A percentile compares a stretch with the other conserved stretches of the same genome.
phyloP scores from a whole-genome alignment of 2,329 filamentous ascomycete genomes.

The Gyromitra esculenta region DNA sequence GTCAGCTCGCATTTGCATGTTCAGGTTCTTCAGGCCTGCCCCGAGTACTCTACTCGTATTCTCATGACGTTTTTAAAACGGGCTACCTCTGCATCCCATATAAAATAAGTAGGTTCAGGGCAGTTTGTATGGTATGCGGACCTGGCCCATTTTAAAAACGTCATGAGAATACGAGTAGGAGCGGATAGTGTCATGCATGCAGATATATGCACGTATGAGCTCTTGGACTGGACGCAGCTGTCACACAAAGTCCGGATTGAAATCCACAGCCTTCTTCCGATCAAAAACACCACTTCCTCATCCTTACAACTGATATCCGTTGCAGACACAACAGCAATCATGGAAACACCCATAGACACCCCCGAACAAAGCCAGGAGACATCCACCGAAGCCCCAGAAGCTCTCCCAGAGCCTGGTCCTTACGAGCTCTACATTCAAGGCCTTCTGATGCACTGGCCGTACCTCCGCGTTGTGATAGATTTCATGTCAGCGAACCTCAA shows the following conservation, averaged over 20 bases:
- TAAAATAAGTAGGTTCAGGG: too few relatives aligned
- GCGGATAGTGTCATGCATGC: neutral
- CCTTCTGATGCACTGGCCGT: slow-evolving; percentile 13
- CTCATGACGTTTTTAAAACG: too few relatives aligned
- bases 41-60: too few relatives aligned
- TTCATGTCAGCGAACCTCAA: slow-evolving; percentile 16
- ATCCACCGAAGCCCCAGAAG: neutral
- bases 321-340: neutral
- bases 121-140: too few relatives aligned
- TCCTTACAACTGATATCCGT: too few relatives aligned
- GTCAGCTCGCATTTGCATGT: too few relatives aligned
- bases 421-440: slow-evolving; percentile 16
- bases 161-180: neutral
- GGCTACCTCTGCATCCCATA: too few relatives aligned
- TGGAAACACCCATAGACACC: neutral
- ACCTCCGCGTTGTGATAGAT: slow-evolving; percentile 16
- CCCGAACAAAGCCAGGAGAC: neutral
- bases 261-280: neutral
- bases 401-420: neutral
- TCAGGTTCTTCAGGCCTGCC: too few relatives aligned
- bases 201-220: neutral
- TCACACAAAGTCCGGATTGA: slow-evolving; percentile 9
- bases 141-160: too few relatives aligned
- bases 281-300: neutral
- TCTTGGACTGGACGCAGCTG: neutral